Percentiles rank a stretch among this genome's conserved stretches.
Conservation (phyloP, 139 green algal species). For the Dunaliella primolecta region DNA sequence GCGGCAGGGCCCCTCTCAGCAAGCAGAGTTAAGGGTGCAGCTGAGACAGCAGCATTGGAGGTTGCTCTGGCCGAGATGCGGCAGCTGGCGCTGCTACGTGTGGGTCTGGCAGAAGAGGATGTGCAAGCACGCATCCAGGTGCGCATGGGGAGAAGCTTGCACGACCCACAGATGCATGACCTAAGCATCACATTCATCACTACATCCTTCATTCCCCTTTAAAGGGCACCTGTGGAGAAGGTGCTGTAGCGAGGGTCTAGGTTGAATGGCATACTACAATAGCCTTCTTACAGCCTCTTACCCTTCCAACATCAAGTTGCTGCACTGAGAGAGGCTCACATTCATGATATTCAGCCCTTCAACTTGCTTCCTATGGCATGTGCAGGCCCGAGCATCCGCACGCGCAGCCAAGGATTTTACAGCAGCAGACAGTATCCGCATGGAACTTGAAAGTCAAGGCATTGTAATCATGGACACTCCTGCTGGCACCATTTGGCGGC, state of each 20-base stretch:
- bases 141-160: conserved; percentile 28
- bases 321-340: too few relatives aligned
- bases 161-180: too few relatives aligned
- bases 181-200: too few relatives aligned
- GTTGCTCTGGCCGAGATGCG: conserved; percentile 57
- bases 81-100: conserved; percentile 62
- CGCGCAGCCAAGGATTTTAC: conserved; percentile 79
- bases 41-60: conserved; percentile 5
- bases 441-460: conserved; percentile 56
- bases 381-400: conserved; percentile 39
- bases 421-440: conserved; percentile 57
- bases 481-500: conserved; percentile 67
- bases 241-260: too few relatives aligned
- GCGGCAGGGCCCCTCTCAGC: not conserved
- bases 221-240: too few relatives aligned
- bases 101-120: conserved; percentile 66
- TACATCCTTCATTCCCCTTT: too few relatives aligned
- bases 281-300: too few relatives aligned
- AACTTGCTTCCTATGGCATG: too few relatives aligned
- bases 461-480: conserved; percentile 76
- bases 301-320: too few relatives aligned
- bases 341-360: too few relatives aligned
- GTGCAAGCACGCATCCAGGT: conserved; percentile 56
- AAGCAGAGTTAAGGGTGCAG: too few relatives aligned
- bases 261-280: too few relatives aligned